Evolutionary conservation across 192 early-diverging fungal species (phyloP).

Genomic region (Coemansia sp.): DNA sequence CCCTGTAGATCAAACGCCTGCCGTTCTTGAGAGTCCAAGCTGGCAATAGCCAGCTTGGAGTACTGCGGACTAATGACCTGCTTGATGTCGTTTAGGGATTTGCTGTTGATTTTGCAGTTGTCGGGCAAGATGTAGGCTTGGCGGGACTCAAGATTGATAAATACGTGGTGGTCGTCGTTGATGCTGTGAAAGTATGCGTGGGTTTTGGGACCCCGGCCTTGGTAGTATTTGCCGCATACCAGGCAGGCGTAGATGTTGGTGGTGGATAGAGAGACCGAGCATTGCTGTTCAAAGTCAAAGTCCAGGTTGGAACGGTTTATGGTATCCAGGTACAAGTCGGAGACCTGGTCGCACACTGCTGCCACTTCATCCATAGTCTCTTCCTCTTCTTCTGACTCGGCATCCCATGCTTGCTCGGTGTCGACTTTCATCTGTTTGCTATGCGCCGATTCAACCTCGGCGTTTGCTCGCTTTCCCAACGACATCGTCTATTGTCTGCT

Average conservation of each 20-base stretch:
- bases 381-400: neutral
- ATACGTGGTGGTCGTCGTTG: constrained; percentile 93
- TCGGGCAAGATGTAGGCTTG: constrained; percentile 91
- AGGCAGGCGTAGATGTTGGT: constrained; percentile 95
- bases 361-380: too few species aligned
- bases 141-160: constrained; percentile 84
- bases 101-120: constrained; percentile 83
- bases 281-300: constrained; percentile 98
- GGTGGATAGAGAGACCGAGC: constrained; percentile 90
- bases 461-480: neutral
- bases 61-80: constrained; percentile 82
- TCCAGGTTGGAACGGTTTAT: constrained; percentile 84
- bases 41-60: constrained; percentile 61
- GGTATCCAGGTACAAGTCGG: constrained; percentile 74
- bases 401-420: neutral
- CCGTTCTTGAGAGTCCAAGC: constrained; percentile 59
- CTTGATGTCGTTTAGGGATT: constrained; percentile 90
- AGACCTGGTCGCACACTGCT: constrained; percentile 13
- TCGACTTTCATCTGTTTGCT: constrained; percentile 1
- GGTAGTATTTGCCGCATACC: constrained; percentile 93
- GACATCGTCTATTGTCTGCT: too few species aligned
- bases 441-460: neutral
- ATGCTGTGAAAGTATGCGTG: constrained; percentile 97
- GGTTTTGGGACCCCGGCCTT: constrained; percentile 85
- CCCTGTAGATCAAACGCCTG: constrained; percentile 78